These are phyloP conservation scores for Stylonectria norvegica DNA, from an alignment of 2,329 filamentous ascomycete genomes.

Conservation along the genomic window DNA sequence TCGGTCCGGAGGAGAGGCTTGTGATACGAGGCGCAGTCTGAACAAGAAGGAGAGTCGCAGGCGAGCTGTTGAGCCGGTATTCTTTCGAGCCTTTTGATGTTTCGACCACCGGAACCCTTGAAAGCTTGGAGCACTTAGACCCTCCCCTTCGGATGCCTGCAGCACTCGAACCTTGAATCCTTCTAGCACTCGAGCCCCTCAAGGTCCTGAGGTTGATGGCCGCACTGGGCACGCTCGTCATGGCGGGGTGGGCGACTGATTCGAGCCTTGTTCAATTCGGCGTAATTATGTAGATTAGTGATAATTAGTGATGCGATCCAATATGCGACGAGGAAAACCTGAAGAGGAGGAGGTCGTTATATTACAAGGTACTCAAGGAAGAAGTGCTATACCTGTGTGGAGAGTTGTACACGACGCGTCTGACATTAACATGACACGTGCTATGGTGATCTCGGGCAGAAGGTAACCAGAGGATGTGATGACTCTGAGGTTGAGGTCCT, in stretches of 20 bases:
- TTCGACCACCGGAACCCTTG: too few species aligned
- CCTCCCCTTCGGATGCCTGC: too few species aligned
- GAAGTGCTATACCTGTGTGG: too few species aligned
- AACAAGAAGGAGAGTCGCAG: background rate
- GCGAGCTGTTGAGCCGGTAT: too few species aligned
- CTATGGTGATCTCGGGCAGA: conserved; percentile 1
- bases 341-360: too few species aligned
- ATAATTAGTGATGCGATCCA: background rate
- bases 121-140: too few species aligned
- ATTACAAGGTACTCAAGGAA: too few species aligned
- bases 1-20: background rate
- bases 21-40: conserved; percentile 15
- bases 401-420: background rate
- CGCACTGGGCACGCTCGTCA: conserved; percentile 20
- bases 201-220: conserved; percentile 26
- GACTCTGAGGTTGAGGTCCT: background rate
- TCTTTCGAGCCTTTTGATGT: too few species aligned
- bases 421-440: background rate
- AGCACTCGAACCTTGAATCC: too few species aligned
- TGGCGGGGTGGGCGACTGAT: conserved; percentile 1
- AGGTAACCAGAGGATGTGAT: conserved; percentile 7
- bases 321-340: background rate
- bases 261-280: conserved; percentile 1
- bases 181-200: conserved; percentile 4
- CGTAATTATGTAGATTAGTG: too few species aligned